Base-by-base conservation (phyloP, 352 stramenopile genomes). In the Phytophthora ohioensis region DNA sequence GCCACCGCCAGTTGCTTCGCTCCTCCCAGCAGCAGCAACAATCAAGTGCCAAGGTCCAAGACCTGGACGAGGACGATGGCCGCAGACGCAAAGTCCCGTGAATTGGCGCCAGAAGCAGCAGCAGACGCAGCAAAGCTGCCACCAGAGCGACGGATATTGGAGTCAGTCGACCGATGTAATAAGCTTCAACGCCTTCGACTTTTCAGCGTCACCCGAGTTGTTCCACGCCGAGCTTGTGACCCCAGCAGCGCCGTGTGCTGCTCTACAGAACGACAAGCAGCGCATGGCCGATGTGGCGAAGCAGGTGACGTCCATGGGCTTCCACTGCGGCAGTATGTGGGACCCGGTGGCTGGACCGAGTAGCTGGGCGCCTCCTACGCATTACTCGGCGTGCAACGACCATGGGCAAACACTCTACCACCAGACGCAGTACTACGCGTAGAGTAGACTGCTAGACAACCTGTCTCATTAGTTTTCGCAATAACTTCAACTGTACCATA, bases 101-200 rank as follows among this genome's bases (percentile, higher is more conserved):
- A 67, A 61, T 10, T 70, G 67, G 73, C 64, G 54, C 8, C 70
- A 57, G 6, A 63, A 78, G 47, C 64, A 75, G 31, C 59, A 76
- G 46, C 67, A 69, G 21, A 36, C 52, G 43, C 57, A 46, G 11
- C 21, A 45, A 46, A 42, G n/a, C 34, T 55, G 41, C 6, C 69
- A 66, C 15, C 49, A 67, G 1, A 58, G 68, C 3, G 66, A 72
- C n/a, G 51, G 65, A 8, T 17, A 54, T 27, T 72, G 65, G 65
- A 35, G 27, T 7, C 53, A 56, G 8, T 21, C 48, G 15, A 27
- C 52, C 12, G 38, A 49, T n/a, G 47, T 57, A 64, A 54, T 60
- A 11, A 43, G 47, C 3, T 74, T 82, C 31, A 79, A 82, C 57
- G 75, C 80, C 10, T 85, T 88, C 46, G 69, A 84, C 70, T 82